A percentile compares a stretch with the other conserved stretches of the same genome.
phyloP scores from a whole-genome alignment of 495 filamentous ascomycete genomes.

The Aspergillus funiculosus region DNA sequence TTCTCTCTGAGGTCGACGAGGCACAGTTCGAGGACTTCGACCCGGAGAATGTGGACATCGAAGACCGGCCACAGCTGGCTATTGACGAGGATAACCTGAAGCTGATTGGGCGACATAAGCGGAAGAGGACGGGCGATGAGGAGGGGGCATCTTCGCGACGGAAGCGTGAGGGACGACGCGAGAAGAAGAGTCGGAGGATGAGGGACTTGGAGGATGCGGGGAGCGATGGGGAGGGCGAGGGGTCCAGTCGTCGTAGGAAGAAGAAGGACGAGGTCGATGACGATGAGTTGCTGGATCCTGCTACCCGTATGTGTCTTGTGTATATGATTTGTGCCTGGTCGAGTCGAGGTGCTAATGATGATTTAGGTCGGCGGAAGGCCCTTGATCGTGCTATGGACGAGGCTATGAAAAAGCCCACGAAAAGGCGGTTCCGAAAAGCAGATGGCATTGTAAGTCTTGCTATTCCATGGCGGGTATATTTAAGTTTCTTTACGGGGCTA shows the following conservation, averaged over 20 bases:
- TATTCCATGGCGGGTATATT: not conserved
- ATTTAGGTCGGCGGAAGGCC: constrained; percentile 56
- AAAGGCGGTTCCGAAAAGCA: constrained; percentile 68
- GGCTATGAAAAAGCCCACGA: constrained; percentile 73
- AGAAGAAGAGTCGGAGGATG: constrained; percentile 65
- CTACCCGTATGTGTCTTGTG: constrained; percentile 40
- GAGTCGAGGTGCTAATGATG: not conserved
- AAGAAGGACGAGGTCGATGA: constrained; percentile 51
- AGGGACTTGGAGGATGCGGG: constrained; percentile 48
- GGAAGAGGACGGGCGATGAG: constrained; percentile 65
- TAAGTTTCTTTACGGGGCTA: constrained; percentile 6
- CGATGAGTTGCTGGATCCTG: constrained; percentile 56
- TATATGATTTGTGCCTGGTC: not conserved
- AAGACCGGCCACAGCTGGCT: constrained; percentile 68
- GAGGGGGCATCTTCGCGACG: constrained; percentile 55
- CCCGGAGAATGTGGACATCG: constrained; percentile 64
- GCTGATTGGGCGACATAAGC: constrained; percentile 67
- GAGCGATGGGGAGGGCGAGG: constrained; percentile 52
- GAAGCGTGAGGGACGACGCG: constrained; percentile 67
- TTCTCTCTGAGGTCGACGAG: constrained; percentile 92
- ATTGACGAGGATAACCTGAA: constrained; percentile 86
- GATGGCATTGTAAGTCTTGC: constrained; percentile 72
- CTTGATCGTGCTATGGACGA: constrained; percentile 84
- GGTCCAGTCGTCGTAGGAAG: constrained; percentile 45
- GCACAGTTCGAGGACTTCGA: constrained; percentile 91